Percentiles rank a stretch among this genome's conserved stretches.
These are phyloP conservation scores for Lodderomyces oxycetoniae DNA, from an alignment of 1,139 yeast genomes.

Conservation along the genomic window DNA sequence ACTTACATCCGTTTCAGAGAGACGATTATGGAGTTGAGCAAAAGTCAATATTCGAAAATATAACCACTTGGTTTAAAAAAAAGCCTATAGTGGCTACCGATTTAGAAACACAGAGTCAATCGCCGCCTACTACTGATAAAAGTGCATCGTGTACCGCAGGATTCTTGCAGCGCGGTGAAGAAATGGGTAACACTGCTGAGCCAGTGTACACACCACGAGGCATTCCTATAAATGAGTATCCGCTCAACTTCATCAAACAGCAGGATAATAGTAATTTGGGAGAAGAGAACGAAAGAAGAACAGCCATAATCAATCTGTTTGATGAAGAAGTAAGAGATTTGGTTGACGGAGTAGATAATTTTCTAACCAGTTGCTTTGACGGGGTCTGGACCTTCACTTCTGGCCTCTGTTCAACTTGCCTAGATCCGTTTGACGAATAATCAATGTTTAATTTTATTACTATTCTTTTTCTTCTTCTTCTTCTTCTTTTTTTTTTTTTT, in stretches of 20 bases:
- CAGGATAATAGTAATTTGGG: slow-evolving; percentile 6
- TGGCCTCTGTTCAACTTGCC: slow-evolving; percentile 7
- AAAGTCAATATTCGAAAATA: slow-evolving; percentile 2
- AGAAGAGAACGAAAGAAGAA: slow-evolving; percentile 10
- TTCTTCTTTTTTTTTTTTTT: slow-evolving; percentile 1
- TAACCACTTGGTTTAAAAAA: slow-evolving; percentile 8
- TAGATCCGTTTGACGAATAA: slow-evolving; percentile 5
- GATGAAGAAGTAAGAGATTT: slow-evolving; percentile 16
- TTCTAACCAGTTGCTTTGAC: slow-evolving; percentile 13
- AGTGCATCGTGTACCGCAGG: slow-evolving; percentile 2
- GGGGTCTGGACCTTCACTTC: slow-evolving; percentile 10
- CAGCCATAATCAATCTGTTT: slow-evolving; percentile 17
- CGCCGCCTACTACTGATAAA: slow-evolving; percentile 3
- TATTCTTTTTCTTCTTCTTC: slow-evolving; percentile 1
- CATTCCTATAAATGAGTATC: slow-evolving; percentile 21
- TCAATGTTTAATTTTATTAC: not conserved
- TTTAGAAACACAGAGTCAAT: slow-evolving; percentile 7
- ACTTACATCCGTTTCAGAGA: slow-evolving; percentile 39
- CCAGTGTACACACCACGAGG: slow-evolving; percentile 25
- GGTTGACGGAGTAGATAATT: slow-evolving; percentile 15
- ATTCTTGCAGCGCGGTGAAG: not conserved
- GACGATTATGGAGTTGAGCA: slow-evolving; percentile 11
- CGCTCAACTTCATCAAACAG: slow-evolving; percentile 16
- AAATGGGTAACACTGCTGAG: slow-evolving; percentile 3
- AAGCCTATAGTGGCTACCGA: slow-evolving; percentile 9